These are phyloP conservation scores for Zopfochytrium polystomum DNA, from an alignment of 371 early-diverging fungal species.

Conservation along the genomic window DNA sequence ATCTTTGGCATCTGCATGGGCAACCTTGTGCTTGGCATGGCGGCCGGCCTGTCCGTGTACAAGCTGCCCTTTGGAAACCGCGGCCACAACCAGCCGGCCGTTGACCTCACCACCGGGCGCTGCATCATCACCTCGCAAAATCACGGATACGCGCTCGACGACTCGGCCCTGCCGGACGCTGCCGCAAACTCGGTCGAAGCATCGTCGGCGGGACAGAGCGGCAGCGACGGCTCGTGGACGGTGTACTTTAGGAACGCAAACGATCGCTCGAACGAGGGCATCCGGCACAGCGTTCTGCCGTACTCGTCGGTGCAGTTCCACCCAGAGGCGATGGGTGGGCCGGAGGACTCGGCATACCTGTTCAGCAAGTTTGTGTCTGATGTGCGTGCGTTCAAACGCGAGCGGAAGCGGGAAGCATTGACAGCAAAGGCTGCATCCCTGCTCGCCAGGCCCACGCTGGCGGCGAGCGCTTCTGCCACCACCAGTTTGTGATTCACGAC, in stretches of 20 bases:
- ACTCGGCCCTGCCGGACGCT: constrained; percentile 44
- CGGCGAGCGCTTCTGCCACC: too few relatives aligned
- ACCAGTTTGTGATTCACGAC: too few relatives aligned
- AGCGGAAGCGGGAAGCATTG: constrained; percentile 18
- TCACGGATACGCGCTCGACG: constrained; percentile 89
- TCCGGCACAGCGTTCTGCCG: constrained; percentile 69
- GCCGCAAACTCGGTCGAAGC: too few relatives aligned
- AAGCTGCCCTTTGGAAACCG: constrained; percentile 95
- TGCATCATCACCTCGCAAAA: constrained; percentile 95
- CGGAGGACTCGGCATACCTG: constrained; percentile 83
- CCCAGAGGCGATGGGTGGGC: constrained; percentile 95
- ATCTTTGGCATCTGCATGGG: constrained; percentile 98
- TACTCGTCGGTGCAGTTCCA: constrained; percentile 92
- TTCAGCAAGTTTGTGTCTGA: constrained; percentile 50
- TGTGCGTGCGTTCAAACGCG: constrained; percentile 26
- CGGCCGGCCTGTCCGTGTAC: constrained; percentile 79
- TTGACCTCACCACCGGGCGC: constrained; percentile 58
- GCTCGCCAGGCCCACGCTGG: too few relatives aligned
- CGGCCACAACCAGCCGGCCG: constrained; percentile 92
- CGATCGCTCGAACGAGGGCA: constrained; percentile 93
- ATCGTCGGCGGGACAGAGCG: constrained; percentile 27
- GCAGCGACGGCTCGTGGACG: constrained; percentile 56
- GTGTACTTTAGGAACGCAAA: constrained; percentile 89
- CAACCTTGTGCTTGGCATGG: constrained; percentile 84
- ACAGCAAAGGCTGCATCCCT: too few relatives aligned